Conservation (phyloP, 805 yeast genomes). For the Saccharomyces kudriavzevii region DNA sequence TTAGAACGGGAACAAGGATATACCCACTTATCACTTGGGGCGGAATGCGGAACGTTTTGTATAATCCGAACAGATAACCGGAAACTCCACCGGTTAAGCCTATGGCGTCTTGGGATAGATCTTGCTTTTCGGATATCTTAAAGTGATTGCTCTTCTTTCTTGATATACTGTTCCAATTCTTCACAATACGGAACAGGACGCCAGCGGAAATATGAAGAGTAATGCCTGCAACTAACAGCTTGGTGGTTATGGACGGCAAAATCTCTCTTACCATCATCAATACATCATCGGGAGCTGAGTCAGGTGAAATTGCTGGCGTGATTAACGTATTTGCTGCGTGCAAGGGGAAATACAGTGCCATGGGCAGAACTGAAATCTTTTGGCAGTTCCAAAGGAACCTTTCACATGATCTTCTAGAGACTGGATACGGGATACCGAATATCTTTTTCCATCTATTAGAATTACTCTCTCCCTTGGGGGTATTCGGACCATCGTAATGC, state of each 20-base stretch:
- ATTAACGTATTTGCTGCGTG: constrained; percentile 21
- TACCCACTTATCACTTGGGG: constrained; percentile 22
- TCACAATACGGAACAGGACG: neutral
- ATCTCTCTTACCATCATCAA: constrained; percentile 22
- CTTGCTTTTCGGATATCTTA: neutral
- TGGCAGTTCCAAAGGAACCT: constrained; percentile 8
- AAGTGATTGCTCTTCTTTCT: neutral
- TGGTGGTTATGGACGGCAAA: constrained; percentile 15
- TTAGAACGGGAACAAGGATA: constrained; percentile 12
- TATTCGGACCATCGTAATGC: neutral
- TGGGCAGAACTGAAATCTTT: constrained; percentile 19
- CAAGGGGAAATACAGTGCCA: constrained; percentile 17
- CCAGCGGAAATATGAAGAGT: constrained; percentile 1
- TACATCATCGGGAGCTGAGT: constrained; percentile 19
- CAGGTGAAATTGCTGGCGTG: constrained; percentile 15
- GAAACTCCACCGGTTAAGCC: constrained; percentile 22
- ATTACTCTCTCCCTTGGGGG: constrained; percentile 4
- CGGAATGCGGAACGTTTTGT: constrained; percentile 10
- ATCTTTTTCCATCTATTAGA: constrained; percentile 3
- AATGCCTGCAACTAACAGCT: constrained; percentile 5
- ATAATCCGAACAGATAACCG: constrained; percentile 20
- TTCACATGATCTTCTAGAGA: constrained; percentile 6
- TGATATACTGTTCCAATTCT: neutral
- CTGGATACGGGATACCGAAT: constrained; percentile 9
- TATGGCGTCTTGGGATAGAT: constrained; percentile 14